These are phyloP conservation scores for Magnolia officinalis DNA, from an alignment of 164 flowering plant genomes.

Conservation along the genomic window DNA sequence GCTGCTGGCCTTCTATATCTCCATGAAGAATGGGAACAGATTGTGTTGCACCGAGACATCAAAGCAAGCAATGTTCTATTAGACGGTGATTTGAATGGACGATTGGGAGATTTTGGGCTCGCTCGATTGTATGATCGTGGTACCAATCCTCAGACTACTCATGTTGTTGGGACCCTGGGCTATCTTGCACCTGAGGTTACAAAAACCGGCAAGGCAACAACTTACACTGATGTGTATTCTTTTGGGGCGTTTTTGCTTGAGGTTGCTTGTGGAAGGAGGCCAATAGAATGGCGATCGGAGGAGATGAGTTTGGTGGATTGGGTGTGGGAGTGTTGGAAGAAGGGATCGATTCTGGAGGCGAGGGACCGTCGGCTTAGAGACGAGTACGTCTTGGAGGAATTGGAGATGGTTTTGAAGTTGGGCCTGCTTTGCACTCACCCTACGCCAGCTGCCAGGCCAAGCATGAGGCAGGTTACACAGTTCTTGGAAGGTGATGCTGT, in stretches of 20 bases:
- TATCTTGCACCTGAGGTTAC: conserved; percentile 18
- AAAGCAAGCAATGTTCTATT: background rate
- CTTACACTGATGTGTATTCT: background rate
- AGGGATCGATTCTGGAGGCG: background rate
- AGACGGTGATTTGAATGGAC: background rate
- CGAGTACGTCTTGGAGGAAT: conserved; percentile 12
- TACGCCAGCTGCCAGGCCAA: conserved; percentile 12
- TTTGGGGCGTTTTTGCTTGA: conserved; percentile 18
- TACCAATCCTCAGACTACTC: conserved; percentile 2
- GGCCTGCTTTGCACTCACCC: conserved; percentile 29
- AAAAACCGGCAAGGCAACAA: conserved; percentile 10
- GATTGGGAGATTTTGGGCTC: conserved; percentile 21
- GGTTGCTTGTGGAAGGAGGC: conserved; percentile 12
- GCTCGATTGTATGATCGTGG: conserved; percentile 18
- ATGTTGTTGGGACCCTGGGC: conserved; percentile 4
- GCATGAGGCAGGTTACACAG: conserved; percentile 15
- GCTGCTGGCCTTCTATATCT: conserved; percentile 11
- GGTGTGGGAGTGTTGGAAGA: conserved; percentile 1
- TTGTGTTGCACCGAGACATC: background rate
- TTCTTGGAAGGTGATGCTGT: conserved; percentile 6
- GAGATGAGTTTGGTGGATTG: conserved; percentile 1
- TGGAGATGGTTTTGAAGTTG: conserved; percentile 15
- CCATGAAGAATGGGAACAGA: conserved; percentile 18
- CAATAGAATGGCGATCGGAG: background rate
- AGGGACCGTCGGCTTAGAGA: background rate